Conservation (phyloP, 2,329 filamentous ascomycete genomes). For the Diaporthe sp. region DNA sequence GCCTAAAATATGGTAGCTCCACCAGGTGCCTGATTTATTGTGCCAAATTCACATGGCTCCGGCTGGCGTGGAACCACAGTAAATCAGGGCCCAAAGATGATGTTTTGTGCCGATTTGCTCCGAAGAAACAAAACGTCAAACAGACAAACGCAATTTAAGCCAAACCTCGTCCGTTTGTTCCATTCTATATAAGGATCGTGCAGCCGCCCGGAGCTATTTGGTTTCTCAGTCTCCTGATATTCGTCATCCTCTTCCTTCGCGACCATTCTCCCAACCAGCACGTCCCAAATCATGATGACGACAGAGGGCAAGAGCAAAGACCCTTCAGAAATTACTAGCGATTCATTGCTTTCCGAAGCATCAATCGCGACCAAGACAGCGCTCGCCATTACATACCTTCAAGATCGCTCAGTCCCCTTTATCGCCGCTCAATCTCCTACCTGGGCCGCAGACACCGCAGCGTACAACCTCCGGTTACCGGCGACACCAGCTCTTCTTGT, state of each 20-base stretch:
- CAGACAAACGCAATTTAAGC: not conserved
- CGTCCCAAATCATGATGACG: not conserved
- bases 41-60: not conserved
- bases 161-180: not conserved
- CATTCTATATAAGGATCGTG: not conserved
- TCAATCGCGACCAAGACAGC: not conserved
- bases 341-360: no score
- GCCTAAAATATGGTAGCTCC: not conserved
- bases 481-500: slow-evolving; percentile 60
- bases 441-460: slow-evolving; percentile 52
- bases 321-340: not conserved
- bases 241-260: no score
- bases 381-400: slow-evolving; percentile 31
- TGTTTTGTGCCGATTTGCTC: not conserved
- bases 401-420: slow-evolving; percentile 29
- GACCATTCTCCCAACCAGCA: not conserved
- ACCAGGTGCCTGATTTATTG: not conserved
- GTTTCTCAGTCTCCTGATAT: not conserved
- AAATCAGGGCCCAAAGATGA: not conserved
- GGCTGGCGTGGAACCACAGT: not conserved
- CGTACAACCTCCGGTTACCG: slow-evolving; percentile 51
- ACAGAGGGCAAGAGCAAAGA: not conserved
- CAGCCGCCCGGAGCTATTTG: not conserved
- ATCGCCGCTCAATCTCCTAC: slow-evolving; percentile 41
- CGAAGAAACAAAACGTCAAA: no score